These are phyloP conservation scores for Kockiozyma suomiensis DNA, from an alignment of 805 yeast species.

Conservation along the genomic window DNA sequence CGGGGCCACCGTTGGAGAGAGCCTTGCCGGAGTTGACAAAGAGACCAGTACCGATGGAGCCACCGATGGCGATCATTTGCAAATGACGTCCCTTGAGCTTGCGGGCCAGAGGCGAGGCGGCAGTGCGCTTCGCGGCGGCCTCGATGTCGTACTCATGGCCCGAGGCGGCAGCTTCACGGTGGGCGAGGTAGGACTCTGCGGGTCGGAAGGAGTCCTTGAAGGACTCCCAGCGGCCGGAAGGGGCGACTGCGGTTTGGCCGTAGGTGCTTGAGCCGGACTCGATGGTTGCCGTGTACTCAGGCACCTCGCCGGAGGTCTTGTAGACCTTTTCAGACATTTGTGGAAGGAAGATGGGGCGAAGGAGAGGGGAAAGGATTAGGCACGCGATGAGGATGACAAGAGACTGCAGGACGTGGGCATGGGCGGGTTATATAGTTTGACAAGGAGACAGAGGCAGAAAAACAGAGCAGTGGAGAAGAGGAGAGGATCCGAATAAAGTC, in stretches of 20 bases:
- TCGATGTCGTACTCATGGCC: constrained; percentile 26
- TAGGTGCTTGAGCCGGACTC: constrained; percentile 11
- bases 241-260: constrained; percentile 12
- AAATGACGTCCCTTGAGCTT: constrained; percentile 45
- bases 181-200: constrained; percentile 23
- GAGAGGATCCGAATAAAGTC: too few species aligned
- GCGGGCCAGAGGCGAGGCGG: constrained; percentile 60
- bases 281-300: constrained; percentile 13
- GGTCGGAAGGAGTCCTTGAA: constrained; percentile 35
- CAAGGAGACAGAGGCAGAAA: background rate
- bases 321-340: constrained; percentile 14
- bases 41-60: constrained; percentile 79
- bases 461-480: background rate
- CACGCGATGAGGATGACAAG: background rate
- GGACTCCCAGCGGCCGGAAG: constrained; percentile 18
- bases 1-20: constrained; percentile 55
- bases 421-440: background rate
- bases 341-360: background rate
- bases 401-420: background rate
- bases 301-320: constrained; percentile 13
- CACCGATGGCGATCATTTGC: constrained; percentile 76
- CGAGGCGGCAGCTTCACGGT: constrained; percentile 10
- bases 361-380: background rate
- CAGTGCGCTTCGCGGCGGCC: constrained; percentile 38
- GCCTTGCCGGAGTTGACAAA: constrained; percentile 48